Conservation (phyloP, 352 stramenopile species). For the Pythium aphanidermatum region DNA sequence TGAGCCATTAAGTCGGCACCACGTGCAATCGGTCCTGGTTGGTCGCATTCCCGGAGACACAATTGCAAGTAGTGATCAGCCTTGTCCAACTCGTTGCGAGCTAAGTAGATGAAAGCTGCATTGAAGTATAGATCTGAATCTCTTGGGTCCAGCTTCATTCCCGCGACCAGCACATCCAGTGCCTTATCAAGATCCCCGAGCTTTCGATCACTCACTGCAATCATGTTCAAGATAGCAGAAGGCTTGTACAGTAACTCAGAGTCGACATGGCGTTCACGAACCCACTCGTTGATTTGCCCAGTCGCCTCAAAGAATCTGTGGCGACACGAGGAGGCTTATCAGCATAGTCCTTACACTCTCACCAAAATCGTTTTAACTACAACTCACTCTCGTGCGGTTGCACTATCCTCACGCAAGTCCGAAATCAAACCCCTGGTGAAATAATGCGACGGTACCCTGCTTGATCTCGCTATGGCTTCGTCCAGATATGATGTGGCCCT, state of each 20-base stretch:
- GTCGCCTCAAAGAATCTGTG: no score
- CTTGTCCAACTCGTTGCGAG: constrained; percentile 12
- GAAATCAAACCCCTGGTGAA: constrained; percentile 12
- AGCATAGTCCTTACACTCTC: no score
- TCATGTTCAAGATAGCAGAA: constrained; percentile 35
- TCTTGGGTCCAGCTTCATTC: constrained; percentile 27
- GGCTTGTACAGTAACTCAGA: constrained; percentile 5
- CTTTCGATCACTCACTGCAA: constrained; percentile 25
- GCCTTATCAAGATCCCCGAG: constrained; percentile 25
- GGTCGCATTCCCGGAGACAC: no score
- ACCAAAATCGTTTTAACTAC: no score
- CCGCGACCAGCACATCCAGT: constrained; percentile 25
- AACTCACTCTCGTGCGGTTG: background rate
- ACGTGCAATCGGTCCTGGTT: no score
- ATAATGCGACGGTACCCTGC: constrained; percentile 6
- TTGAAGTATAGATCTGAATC: constrained; percentile 48
- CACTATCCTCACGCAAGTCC: constrained; percentile 2
- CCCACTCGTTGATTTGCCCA: constrained; percentile 2
- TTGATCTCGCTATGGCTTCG: constrained; percentile 8
- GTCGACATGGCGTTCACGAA: background rate
- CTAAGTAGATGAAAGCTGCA: constrained; percentile 26
- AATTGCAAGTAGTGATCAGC: no score
- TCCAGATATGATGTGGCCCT: constrained; percentile 5
- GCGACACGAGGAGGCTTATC: no score
- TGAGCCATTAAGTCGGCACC: no score